These are phyloP conservation scores for Raffaelea ambrosiae DNA, from an alignment of 2,329 filamentous ascomycete genomes.

Conservation along the genomic window DNA sequence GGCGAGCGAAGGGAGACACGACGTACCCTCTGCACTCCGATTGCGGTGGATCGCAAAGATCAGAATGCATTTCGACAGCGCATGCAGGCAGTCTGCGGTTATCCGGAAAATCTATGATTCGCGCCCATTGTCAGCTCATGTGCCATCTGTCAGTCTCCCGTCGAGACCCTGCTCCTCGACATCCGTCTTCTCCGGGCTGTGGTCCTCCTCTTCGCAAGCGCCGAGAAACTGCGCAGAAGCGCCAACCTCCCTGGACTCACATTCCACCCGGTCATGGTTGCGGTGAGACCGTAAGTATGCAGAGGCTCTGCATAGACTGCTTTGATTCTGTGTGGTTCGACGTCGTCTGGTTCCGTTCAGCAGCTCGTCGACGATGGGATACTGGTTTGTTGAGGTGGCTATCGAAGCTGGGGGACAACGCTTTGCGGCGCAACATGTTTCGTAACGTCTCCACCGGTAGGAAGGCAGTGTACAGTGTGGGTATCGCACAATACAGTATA, in stretches of 20 bases:
- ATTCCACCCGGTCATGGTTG: background rate
- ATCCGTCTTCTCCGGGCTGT: background rate
- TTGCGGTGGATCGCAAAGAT: constrained; percentile 88
- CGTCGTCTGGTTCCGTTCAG: no score
- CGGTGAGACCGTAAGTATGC: background rate
- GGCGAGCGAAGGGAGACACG: background rate
- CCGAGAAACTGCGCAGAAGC: background rate
- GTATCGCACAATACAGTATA: background rate
- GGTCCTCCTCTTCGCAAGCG: background rate
- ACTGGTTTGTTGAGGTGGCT: no score
- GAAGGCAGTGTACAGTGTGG: no score
- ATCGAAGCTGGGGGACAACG: no score
- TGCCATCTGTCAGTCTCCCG: no score
- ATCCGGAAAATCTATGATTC: constrained; percentile 56
- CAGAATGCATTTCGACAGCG: constrained; percentile 79
- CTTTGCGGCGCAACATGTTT: constrained; percentile 3
- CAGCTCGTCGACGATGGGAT: no score
- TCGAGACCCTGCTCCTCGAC: no score
- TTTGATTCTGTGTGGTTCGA: background rate
- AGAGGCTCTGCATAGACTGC: background rate
- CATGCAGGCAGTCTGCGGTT: constrained; percentile 75
- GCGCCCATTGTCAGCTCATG: constrained; percentile 1
- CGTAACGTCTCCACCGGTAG: background rate
- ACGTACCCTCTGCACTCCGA: constrained; percentile 68
- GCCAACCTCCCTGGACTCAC: background rate